Conservation (phyloP, 108 stramenopile species). For the Pseudonitzschia multistriata region DNA sequence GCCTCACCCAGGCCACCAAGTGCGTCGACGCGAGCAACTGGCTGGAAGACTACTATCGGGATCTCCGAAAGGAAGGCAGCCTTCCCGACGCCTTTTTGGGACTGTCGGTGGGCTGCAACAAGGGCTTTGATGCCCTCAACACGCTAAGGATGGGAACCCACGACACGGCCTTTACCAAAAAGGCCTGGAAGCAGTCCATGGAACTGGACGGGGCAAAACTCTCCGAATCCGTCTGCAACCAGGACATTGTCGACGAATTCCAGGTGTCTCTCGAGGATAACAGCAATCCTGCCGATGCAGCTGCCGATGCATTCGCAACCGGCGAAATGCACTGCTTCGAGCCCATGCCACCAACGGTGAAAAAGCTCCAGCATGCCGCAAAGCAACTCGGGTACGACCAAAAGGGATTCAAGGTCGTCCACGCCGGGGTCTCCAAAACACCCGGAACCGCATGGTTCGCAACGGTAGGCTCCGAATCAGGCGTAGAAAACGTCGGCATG, state of each 20-base stretch:
- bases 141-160: conserved; percentile 50
- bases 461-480: background rate
- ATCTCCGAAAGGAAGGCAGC: background rate
- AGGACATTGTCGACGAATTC: conserved; percentile 13
- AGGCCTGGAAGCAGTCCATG: conserved; percentile 35
- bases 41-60: conserved; percentile 14
- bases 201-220: background rate
- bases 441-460: background rate
- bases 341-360: conserved; percentile 52
- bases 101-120: conserved; percentile 68
- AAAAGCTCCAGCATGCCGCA: conserved; percentile 12
- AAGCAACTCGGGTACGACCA: conserved; percentile 13
- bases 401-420: conserved; percentile 32
- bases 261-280: background rate
- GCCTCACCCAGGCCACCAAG: conserved; percentile 37
- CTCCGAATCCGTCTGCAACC: conserved; percentile 6
- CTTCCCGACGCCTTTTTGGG: conserved; percentile 3
- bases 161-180: conserved; percentile 35
- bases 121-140: conserved; percentile 67
- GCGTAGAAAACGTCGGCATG: conserved; percentile 28
- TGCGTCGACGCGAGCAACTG: conserved; percentile 37
- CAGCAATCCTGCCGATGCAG: background rate
- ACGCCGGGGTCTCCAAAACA: conserved; percentile 42
- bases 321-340: conserved; percentile 53
- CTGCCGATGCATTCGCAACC: background rate